Base-by-base conservation (phyloP, 2,329 filamentous ascomycete species). In the Aspergillus sp. region DNA sequence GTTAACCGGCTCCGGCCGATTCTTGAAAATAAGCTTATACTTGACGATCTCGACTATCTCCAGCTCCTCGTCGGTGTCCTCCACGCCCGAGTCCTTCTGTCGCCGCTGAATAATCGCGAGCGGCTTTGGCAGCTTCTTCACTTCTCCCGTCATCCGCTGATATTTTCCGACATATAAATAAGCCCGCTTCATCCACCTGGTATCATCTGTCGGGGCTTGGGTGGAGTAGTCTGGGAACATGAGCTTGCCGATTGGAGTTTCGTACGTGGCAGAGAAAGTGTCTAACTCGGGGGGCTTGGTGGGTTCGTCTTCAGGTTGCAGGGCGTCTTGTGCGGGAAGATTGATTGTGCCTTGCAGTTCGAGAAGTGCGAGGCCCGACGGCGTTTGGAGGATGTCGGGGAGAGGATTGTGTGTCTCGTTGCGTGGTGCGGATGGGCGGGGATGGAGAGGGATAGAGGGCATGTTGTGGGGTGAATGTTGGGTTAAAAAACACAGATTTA, bases 341-440 rank as follows among this genome's bases (percentile, higher is more conserved):
- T 96, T 94, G 79, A 99, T 89, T 15, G 87, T 92, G 64, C 93
- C 95, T 81, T 99, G 95, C 15, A 99, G 86, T 79, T 98, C 95
- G 60, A 99, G 83, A 50, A 99, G 83, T 19, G 94, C 94, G 46
- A 97, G 86, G 54, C 95, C 95, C 0, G 91, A 89, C 0, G 95
- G 95, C 0, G 94, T 97, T 69, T 93, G 91, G 17, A 98, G 86
- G 64, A 97, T 83, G n/a, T 85, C 77, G 1, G 95, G 95, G 4
- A 98, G 85, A 4, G 91, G 88, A 69, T 85, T 87, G 62, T 64
- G 60, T 17, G 64, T 15, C 23, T 52, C 62, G 43, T 49, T 31
- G 31, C 56, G 49, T 15, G 59, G 47, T 9, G 53, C 47, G 2
- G 68, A 65, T 48, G 70, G 54, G 28, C 63, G 69, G 31, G 72